phyloP scores from a whole-genome alignment of 352 stramenopile species.

The Blastocystis sp. region DNA sequence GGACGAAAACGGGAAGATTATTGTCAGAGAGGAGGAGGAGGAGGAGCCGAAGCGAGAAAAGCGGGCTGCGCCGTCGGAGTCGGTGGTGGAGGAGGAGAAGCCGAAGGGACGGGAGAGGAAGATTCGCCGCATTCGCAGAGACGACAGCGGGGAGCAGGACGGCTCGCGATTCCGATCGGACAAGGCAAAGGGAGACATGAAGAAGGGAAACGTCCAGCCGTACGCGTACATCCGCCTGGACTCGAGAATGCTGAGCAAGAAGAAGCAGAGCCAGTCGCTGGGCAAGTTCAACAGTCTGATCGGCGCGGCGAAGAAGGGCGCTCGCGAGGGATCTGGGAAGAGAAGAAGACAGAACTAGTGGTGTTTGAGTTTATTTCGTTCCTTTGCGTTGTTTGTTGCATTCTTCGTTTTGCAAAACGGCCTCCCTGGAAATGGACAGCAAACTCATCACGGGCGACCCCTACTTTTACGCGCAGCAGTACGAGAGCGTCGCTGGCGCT shows the following conservation, averaged over 20 bases:
- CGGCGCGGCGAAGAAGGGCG: conserved; percentile 55
- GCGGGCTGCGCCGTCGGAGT: neutral
- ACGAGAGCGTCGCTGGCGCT: neutral
- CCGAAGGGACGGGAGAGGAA: neutral
- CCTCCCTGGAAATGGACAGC: neutral
- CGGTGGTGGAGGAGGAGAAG: neutral
- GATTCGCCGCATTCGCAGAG: conserved; percentile 1
- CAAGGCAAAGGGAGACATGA: conserved; percentile 52
- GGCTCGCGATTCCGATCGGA: conserved; percentile 6
- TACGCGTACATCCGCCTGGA: conserved; percentile 62
- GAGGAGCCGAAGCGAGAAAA: neutral
- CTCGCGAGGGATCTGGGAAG: conserved; percentile 26
- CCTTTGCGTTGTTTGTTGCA: conserved; percentile 27
- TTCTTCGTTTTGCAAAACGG: neutral
- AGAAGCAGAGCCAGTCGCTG: conserved; percentile 58
- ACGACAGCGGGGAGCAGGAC: neutral
- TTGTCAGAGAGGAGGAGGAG: conserved; percentile 35
- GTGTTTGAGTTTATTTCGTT: conserved; percentile 12
- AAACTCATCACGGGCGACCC: conserved; percentile 17
- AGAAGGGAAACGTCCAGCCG: conserved; percentile 60
- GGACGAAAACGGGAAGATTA: conserved; percentile 27
- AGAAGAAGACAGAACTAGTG: neutral
- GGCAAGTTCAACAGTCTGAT: conserved; percentile 69
- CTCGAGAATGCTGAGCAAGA: conserved; percentile 59
- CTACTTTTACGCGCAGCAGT: conserved; percentile 53